Evolutionary conservation across 2,329 filamentous ascomycete genomes (phyloP), one percentile per base, ranked within the genome.

Genomic region (Anthostomella pinea): DNA sequence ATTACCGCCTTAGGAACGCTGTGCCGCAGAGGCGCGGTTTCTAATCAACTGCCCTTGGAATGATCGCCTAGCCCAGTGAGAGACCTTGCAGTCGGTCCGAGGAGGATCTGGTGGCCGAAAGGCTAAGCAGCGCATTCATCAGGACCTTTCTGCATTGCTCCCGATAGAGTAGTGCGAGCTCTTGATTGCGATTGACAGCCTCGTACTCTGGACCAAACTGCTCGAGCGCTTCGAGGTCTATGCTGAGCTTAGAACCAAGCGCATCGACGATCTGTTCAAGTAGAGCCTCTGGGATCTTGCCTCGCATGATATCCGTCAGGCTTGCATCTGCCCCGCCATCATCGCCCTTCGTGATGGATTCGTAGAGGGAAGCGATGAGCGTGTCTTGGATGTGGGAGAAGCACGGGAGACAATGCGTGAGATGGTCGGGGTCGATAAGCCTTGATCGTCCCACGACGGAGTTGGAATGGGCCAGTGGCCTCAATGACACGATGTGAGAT

Each of bases 371-470:
- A 59, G 69, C 70, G 5, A 77, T 61, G 51, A 80, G 69, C 6
- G 67, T 66, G 31, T 73, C 70, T 49, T 77, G 73, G 6, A 79
- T 64, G 39, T 76, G 70, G 5, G 64, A 58, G 35, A 78, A 74
- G 4, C 63, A 62, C 2, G 61, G 55, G 3, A 69, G 54, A 1
- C 64, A 53, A 0, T 52, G 40, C n/a, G 54, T 38, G 5, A 63
- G 47, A n/a, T 47, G 38, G 14, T 55, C 46, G 3, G 64, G 54
- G 5, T 53, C 46, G 33, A 54, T 38, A n/a, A 68, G 62, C 34
- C 67, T 66, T 1, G 64, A 58, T 5, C 63, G 59, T 3, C 65
- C 72, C 3, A 73, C 64, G 8, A 73, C 49, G 0, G 75, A 77
- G 48, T 69, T 72, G 0, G 62, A 53, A 38, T 78, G 58, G 10